Evolutionary conservation across 2,329 filamentous ascomycete genomes (phyloP).

Genomic region (Pseudocercospora fijiensis): DNA sequence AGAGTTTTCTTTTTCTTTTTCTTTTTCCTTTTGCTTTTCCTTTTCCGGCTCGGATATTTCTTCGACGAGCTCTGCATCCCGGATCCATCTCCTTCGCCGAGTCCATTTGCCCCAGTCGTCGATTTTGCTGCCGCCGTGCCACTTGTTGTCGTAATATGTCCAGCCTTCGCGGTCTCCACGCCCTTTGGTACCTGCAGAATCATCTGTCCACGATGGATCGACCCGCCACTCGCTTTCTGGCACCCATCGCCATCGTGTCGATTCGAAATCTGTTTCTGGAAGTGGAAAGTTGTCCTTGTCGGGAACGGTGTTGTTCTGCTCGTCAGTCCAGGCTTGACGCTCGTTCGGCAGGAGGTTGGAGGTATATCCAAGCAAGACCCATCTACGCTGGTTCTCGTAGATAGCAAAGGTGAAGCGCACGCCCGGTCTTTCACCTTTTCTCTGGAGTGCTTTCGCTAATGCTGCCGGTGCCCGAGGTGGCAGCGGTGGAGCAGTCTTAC

Average conservation of each 20-base stretch:
- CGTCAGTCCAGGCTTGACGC: slow-evolving; percentile 88
- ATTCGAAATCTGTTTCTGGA: slow-evolving; percentile 64
- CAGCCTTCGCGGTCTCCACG: slow-evolving; percentile 68
- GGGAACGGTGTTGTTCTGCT: slow-evolving; percentile 80
- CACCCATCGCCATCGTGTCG: slow-evolving; percentile 75
- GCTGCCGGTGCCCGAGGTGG: slow-evolving; percentile 23
- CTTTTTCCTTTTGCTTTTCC: background rate
- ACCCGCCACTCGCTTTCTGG: slow-evolving; percentile 82
- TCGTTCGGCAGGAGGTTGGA: slow-evolving; percentile 88
- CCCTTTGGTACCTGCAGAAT: slow-evolving; percentile 32
- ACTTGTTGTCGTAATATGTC: slow-evolving; percentile 99
- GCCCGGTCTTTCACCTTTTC: slow-evolving; percentile 57
- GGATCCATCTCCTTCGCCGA: slow-evolving; percentile 88
- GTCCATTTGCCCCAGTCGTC: slow-evolving; percentile 97
- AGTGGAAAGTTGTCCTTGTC: slow-evolving; percentile 70
- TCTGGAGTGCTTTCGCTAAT: slow-evolving; percentile 40
- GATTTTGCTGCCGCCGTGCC: slow-evolving; percentile 82
- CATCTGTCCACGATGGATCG: slow-evolving; percentile 65
- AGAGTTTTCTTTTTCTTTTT: background rate
- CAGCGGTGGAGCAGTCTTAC: slow-evolving; percentile 28
- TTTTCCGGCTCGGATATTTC: slow-evolving; percentile 27
- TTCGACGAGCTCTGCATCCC: slow-evolving; percentile 93
- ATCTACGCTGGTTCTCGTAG: slow-evolving; percentile 93
- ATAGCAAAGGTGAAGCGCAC: slow-evolving; percentile 96
- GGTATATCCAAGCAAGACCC: slow-evolving; percentile 95